Evolutionary conservation across 495 filamentous ascomycete species (phyloP), one percentile per base, ranked within the genome.

Genomic region (Tetracladium setigerum): DNA sequence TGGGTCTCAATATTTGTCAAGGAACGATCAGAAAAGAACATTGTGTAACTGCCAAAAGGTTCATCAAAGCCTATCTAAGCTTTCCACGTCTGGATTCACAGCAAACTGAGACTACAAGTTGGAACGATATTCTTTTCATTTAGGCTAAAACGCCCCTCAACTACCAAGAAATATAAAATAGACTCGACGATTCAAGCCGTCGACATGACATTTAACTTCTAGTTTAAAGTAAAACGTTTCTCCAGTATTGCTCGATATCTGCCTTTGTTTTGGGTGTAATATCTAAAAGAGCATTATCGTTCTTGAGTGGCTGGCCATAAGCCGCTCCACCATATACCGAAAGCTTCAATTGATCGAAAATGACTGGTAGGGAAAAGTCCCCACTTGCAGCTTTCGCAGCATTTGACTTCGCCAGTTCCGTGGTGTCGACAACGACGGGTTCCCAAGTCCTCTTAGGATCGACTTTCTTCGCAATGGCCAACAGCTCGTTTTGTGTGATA

Each of bases 401-500:
- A 0, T 46, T 49, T 15, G 55, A 39, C 37, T 60, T 59, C 22
- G 62, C 55, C 16, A 70, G 5, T 7, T 66, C 63, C 5, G 63
- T 59, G 0, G 57, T 66, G 16, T 54, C 52, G n/a, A 16, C 33
- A n/a, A 27, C 16, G 8, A 45, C 27, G 1, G 53, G 43, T 11
- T 40, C 57, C 56, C 67, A 69, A 8, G 56, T 62, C 18, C 66
- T 62, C 31, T 61, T 46, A 0, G 67, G 72, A 5, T 54, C 51
- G 1, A 56, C 41, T 46, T 72, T 72, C 46, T 69, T 66, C 2
- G 65, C 61, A 4, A 67, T 44, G 2, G 47, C 57, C 0, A 68
- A 41, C 5, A 81, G 50, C 44, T 75, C 38, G 3, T 68, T 69
- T 58, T 70, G 68, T 2, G 65, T 68, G n/a, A 66, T 58, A 0